Percentiles rank a stretch among this genome's conserved stretches.
Evolutionary conservation across 2,329 filamentous ascomycete genomes (phyloP).

Genomic region (Chaetomiaceae sp.): DNA sequence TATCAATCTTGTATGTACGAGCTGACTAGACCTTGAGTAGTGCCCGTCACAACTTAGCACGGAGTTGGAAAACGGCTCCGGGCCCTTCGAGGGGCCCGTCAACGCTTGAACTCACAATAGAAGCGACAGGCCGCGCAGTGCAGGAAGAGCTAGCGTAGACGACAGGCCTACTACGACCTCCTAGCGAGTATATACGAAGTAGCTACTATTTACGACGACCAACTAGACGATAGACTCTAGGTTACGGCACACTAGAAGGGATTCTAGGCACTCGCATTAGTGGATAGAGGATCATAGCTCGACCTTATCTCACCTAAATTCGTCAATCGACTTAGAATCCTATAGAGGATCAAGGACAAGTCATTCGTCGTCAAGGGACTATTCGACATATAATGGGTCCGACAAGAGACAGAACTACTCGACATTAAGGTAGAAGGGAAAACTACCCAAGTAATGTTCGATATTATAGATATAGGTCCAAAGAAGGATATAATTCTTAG

Average conservation of each 20-base stretch:
- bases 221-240: not conserved
- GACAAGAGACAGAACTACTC: not conserved
- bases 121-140: not conserved
- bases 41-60: no score
- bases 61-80: not conserved
- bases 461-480: conserved; percentile 4
- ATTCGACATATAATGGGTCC: not conserved
- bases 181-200: not conserved
- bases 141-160: not conserved
- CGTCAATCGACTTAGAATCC: not conserved
- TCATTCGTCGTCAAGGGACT: not conserved
- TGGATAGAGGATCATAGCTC: not conserved
- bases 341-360: conserved; percentile 1
- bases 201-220: not conserved
- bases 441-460: not conserved
- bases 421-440: conserved; percentile 1
- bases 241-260: not conserved
- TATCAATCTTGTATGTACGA: no score
- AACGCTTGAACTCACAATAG: not conserved
- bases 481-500: conserved; percentile 9
- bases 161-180: not conserved
- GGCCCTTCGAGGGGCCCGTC: not conserved
- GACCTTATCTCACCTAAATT: not conserved
- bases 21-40: no score
- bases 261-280: not conserved